A percentile compares a stretch with the other conserved stretches of the same genome.
phyloP scores from a whole-genome alignment of 83 land plant genomes.

The Picea mariana region DNA sequence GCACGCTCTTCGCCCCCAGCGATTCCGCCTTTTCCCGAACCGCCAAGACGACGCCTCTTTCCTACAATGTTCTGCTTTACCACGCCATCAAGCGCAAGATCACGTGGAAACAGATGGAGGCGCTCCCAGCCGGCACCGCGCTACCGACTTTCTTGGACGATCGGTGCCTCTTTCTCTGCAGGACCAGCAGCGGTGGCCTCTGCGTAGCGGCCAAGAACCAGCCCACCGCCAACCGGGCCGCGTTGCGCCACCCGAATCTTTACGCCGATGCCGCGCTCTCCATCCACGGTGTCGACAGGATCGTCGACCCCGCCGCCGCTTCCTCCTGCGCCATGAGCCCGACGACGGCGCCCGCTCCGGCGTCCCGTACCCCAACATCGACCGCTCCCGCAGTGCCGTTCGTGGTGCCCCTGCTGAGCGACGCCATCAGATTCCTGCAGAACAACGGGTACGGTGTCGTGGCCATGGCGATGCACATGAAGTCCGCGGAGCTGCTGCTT shows the following conservation, averaged over 20 bases:
- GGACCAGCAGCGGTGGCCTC: not conserved
- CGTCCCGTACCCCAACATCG: not conserved
- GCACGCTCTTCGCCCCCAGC: too few species aligned
- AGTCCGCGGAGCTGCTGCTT: conserved; percentile 1
- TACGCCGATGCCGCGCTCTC: not conserved
- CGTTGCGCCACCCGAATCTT: not conserved
- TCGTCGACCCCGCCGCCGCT: not conserved
- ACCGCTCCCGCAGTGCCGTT: too few species aligned
- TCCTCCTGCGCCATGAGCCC: not conserved
- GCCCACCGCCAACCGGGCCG: not conserved
- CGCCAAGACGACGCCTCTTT: too few species aligned
- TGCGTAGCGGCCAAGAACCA: not conserved
- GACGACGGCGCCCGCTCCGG: not conserved
- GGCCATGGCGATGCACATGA: conserved; percentile 7
- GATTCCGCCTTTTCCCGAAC: too few species aligned
- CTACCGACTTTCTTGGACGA: not conserved
- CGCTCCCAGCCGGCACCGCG: not conserved
- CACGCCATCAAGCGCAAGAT: too few species aligned
- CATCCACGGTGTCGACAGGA: not conserved
- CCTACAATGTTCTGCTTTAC: too few species aligned
- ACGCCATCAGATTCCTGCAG: conserved; percentile 15
- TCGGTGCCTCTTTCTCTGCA: not conserved
- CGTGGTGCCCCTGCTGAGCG: not conserved
- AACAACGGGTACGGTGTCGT: conserved; percentile 12
- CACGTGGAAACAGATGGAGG: too few species aligned